These are phyloP conservation scores for Rickenella mellea DNA, from an alignment of 768 basidiomycete species.

Conservation along the genomic window DNA sequence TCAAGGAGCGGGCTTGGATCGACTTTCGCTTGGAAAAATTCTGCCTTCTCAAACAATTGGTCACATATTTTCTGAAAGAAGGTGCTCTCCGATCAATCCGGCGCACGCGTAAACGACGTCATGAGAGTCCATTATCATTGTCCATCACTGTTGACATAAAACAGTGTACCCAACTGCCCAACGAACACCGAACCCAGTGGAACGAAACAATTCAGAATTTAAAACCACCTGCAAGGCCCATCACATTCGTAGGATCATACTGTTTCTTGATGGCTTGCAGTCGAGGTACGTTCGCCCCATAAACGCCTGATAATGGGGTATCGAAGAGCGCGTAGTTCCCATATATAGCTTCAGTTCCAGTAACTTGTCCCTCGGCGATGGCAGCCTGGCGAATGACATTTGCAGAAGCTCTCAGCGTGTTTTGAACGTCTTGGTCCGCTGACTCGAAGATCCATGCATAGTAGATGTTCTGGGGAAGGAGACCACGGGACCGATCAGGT, in stretches of 20 bases:
- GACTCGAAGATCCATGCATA: slow-evolving; percentile 33
- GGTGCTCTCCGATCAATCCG: too few species aligned
- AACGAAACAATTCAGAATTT: slow-evolving; percentile 9
- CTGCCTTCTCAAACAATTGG: too few species aligned
- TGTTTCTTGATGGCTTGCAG: slow-evolving; percentile 2
- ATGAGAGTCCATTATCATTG: too few species aligned
- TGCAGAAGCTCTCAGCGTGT: slow-evolving; percentile 29
- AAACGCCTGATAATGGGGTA: slow-evolving; percentile 7
- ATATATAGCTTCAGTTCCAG: slow-evolving; percentile 6
- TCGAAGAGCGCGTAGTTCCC: slow-evolving; percentile 10
- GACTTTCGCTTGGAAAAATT: too few species aligned
- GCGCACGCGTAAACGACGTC: too few species aligned
- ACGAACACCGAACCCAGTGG: too few species aligned
- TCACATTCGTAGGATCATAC: slow-evolving; percentile 13
- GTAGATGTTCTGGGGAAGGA: slow-evolving; percentile 37
- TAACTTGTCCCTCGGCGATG: slow-evolving; percentile 14
- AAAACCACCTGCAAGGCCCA: slow-evolving; percentile 14
- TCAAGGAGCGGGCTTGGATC: too few species aligned
- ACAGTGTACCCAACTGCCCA: too few species aligned
- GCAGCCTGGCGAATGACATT: slow-evolving; percentile 30
- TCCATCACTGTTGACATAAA: too few species aligned
- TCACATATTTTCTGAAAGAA: too few species aligned
- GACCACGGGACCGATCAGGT: slow-evolving; percentile 24
- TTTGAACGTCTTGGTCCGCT: slow-evolving; percentile 30
- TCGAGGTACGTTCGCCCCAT: slow-evolving; percentile 9